Conservation (phyloP, 148 eudicot species). For the Rhododendron kiyosumense region DNA sequence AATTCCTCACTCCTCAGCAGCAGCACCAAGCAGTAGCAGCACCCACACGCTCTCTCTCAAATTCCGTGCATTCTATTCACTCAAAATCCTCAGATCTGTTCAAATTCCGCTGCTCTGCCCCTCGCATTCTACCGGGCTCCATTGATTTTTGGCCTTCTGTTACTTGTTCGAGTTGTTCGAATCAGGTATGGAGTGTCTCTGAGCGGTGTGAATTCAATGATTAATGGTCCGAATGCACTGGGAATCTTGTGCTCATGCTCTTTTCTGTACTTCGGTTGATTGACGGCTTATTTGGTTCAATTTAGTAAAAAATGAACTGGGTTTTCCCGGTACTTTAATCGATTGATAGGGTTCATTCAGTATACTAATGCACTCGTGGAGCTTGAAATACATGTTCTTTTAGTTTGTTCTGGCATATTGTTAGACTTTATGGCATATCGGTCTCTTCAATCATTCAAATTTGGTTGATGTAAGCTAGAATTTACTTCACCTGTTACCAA, state of each 20-base stretch:
- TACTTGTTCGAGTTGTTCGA: not conserved
- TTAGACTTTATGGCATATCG: not conserved
- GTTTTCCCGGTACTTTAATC: not conserved
- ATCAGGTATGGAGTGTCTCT: not conserved
- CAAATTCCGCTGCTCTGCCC: not conserved
- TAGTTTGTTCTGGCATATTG: not conserved
- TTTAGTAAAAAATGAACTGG: not conserved
- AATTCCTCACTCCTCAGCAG: not conserved
- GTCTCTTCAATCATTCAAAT: not conserved
- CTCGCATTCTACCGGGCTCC: not conserved
- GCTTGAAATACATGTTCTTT: not conserved
- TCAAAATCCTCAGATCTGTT: not conserved
- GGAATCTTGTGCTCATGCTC: not conserved
- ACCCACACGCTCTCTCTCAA: conserved; percentile 9
- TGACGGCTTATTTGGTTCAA: not conserved
- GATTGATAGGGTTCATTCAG: not conserved
- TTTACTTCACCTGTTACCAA: not conserved
- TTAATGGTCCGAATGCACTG: not conserved
- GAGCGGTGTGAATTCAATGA: not conserved
- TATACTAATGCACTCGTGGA: not conserved
- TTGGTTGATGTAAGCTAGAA: not conserved
- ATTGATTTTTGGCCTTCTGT: not conserved
- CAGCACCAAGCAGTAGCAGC: not conserved
- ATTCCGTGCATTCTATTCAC: conserved; percentile 7
- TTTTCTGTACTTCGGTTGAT: not conserved